These are phyloP conservation scores for Sanghuangporus baumii DNA, from an alignment of 1,284 basidiomycete genomes.

Conservation along the genomic window DNA sequence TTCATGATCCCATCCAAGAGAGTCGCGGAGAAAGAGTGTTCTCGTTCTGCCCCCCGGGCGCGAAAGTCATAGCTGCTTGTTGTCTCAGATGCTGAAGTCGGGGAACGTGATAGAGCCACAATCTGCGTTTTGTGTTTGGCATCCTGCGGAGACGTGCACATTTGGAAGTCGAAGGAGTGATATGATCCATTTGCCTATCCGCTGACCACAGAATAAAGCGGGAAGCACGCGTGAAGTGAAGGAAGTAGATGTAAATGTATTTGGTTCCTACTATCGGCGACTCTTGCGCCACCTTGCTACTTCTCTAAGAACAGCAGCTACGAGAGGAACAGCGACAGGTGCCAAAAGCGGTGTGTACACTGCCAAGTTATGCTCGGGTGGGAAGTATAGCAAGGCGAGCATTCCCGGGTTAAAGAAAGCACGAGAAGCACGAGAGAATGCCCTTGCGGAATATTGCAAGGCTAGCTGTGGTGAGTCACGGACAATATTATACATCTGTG, in stretches of 20 bases:
- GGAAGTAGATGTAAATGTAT: not conserved
- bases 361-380: slow-evolving; percentile 92
- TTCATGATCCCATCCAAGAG: too few species aligned
- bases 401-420: slow-evolving; percentile 98
- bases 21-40: too few species aligned
- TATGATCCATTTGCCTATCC: too few species aligned
- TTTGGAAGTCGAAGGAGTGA: too few species aligned
- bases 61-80: too few species aligned
- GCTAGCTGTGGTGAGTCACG: slow-evolving; percentile 39
- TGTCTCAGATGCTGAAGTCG: too few species aligned
- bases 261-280: not conserved
- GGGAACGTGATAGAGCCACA: too few species aligned
- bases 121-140: too few species aligned
- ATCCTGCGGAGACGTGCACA: too few species aligned
- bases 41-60: too few species aligned
- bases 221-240: not conserved
- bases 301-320: slow-evolving; percentile 72
- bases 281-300: slow-evolving; percentile 46
- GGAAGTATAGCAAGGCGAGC: slow-evolving; percentile 95
- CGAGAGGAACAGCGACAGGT: slow-evolving; percentile 76
- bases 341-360: slow-evolving; percentile 93
- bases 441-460: slow-evolving; percentile 59
- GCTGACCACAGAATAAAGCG: not conserved
- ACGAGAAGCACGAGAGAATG: slow-evolving; percentile 69
- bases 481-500: slow-evolving; percentile 40